phyloP scores from a whole-genome alignment of 345 rosid species.

The Acer campestre region DNA sequence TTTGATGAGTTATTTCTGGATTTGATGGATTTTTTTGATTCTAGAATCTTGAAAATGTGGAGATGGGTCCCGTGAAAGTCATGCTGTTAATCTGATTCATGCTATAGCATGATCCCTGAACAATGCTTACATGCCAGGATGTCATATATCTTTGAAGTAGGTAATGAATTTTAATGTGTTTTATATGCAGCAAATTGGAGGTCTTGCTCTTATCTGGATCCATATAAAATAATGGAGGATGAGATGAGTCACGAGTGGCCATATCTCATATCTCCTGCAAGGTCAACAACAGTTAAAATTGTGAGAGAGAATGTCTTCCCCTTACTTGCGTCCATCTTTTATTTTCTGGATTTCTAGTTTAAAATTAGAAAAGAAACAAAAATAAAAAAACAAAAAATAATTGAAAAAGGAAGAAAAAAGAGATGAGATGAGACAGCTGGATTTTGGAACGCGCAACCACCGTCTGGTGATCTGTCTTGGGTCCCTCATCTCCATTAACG shows the following conservation, averaged over 20 bases:
- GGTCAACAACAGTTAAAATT: constrained; percentile 7
- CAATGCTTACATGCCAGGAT: constrained; percentile 35
- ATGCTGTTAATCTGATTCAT: not conserved
- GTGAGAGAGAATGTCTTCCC: constrained; percentile 7
- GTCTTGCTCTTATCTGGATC: not conserved
- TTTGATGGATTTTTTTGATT: not conserved
- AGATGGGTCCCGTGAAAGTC: not conserved
- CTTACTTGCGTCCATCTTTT: not conserved
- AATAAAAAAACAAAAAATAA: too few relatives aligned
- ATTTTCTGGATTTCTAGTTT: not conserved
- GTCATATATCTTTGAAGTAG: not conserved
- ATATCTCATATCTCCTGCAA: not conserved
- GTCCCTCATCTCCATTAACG: constrained; percentile 44
- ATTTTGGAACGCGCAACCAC: constrained; percentile 49
- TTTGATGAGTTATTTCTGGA: too few relatives aligned
- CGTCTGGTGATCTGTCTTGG: constrained; percentile 58
- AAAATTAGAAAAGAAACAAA: too few relatives aligned
- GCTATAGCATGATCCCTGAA: constrained; percentile 22
- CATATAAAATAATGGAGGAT: not conserved
- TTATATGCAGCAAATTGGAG: not conserved
- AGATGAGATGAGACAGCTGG: constrained; percentile 39
- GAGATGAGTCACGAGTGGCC: not conserved
- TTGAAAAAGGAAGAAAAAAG: not conserved
- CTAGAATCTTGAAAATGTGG: not conserved
- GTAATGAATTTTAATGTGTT: not conserved